Conservation (phyloP, 345 rosid genomes). For the Schrenkiella parvula region DNA sequence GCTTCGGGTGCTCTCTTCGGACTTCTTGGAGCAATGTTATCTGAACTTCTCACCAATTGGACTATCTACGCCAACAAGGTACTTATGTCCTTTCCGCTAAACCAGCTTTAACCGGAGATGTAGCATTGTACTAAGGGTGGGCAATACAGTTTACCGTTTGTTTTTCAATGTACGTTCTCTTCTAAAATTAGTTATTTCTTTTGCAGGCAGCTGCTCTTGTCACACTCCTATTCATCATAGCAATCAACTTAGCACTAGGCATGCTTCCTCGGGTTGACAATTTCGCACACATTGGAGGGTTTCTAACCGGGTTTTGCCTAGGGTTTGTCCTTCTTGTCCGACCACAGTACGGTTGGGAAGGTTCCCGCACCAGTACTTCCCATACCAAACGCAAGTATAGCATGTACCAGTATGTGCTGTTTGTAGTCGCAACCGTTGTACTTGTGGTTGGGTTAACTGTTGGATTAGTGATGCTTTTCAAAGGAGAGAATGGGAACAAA, state of each 20-base stretch:
- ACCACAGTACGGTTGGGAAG: slow-evolving; percentile 78
- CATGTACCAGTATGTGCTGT: slow-evolving; percentile 67
- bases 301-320: slow-evolving; percentile 64
- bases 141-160: too few species aligned
- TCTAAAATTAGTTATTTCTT: background rate
- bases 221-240: slow-evolving; percentile 63
- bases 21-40: slow-evolving; percentile 91
- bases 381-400: slow-evolving; percentile 62
- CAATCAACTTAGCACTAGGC: slow-evolving; percentile 68
- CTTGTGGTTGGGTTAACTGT: slow-evolving; percentile 64
- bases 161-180: background rate
- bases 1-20: slow-evolving; percentile 99
- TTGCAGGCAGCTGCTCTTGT: slow-evolving; percentile 63
- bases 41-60: slow-evolving; percentile 97
- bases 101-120: background rate
- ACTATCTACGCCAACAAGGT: slow-evolving; percentile 92
- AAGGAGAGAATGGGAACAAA: slow-evolving; percentile 74
- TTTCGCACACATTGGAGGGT: slow-evolving; percentile 91
- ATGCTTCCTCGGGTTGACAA: slow-evolving; percentile 93
- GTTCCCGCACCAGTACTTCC: slow-evolving; percentile 39
- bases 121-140: background rate
- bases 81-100: background rate
- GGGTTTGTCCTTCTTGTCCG: slow-evolving; percentile 65
- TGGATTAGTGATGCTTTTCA: slow-evolving; percentile 76
- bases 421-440: slow-evolving; percentile 40